Conservation (phyloP, 2,329 filamentous ascomycete genomes). For the Fulvia fulva region DNA sequence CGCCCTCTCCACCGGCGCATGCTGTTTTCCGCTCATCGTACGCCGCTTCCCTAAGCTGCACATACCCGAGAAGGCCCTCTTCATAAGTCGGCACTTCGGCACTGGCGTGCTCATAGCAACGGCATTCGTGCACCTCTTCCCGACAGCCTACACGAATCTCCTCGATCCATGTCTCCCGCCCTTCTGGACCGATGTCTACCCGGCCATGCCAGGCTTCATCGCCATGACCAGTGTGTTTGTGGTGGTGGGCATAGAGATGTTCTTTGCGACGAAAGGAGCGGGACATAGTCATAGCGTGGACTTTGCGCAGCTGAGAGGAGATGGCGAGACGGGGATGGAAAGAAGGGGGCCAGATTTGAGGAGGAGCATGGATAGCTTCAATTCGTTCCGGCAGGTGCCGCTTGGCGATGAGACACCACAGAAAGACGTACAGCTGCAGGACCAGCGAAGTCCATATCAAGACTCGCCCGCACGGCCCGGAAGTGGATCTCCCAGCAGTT, state of each 20-base stretch:
- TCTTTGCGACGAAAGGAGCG: slow-evolving; percentile 69
- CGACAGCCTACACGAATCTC: slow-evolving; percentile 58
- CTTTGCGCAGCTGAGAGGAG: slow-evolving; percentile 27
- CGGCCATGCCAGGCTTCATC: slow-evolving; percentile 73
- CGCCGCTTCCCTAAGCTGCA: slow-evolving; percentile 57
- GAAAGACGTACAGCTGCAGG: slow-evolving; percentile 15
- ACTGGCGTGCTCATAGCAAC: slow-evolving; percentile 56
- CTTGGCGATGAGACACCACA: slow-evolving; percentile 14
- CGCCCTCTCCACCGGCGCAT: slow-evolving; percentile 53
- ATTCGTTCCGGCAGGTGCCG: slow-evolving; percentile 26
- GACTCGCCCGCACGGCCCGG: slow-evolving; percentile 14
- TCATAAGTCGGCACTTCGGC: slow-evolving; percentile 57
- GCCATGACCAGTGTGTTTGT: slow-evolving; percentile 78
- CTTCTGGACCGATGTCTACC: slow-evolving; percentile 76
- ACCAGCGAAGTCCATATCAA: slow-evolving; percentile 20
- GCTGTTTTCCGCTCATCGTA: slow-evolving; percentile 59
- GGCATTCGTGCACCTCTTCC: slow-evolving; percentile 58
- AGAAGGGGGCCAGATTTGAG: slow-evolving; percentile 11
- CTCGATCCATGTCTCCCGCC: slow-evolving; percentile 65
- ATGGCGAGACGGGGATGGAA: slow-evolving; percentile 9
- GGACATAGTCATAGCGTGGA: slow-evolving; percentile 53
- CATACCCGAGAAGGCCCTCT: slow-evolving; percentile 56
- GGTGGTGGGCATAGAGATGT: slow-evolving; percentile 84
- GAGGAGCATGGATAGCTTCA: slow-evolving; percentile 25
- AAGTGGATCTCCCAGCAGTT: slow-evolving; percentile 5